Evolutionary conservation across 352 stramenopile genomes (phyloP).

Genomic region (Globisporangium recalcitrans): DNA sequence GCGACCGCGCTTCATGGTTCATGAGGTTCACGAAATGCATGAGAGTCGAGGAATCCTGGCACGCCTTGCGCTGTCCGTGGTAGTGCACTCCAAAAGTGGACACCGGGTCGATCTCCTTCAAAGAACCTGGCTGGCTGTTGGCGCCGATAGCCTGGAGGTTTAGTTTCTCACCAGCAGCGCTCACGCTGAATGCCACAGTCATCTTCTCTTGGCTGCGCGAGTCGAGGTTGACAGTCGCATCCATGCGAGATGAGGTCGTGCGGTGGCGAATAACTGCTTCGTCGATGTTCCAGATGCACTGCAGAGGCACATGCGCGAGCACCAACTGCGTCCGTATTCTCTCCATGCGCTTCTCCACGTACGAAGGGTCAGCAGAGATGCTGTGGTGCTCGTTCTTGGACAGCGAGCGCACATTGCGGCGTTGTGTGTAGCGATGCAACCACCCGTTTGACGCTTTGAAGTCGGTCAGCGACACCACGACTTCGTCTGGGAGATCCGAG

Average conservation of each 20-base stretch:
- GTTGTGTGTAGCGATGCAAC: conserved; percentile 73
- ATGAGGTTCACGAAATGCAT: conserved; percentile 53
- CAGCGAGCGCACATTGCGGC: conserved; percentile 59
- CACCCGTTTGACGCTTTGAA: conserved; percentile 85
- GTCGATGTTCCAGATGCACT: conserved; percentile 74
- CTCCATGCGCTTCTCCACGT: conserved; percentile 36
- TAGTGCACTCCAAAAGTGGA: conserved; percentile 37
- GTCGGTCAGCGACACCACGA: conserved; percentile 71
- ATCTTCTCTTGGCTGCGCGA: conserved; percentile 41
- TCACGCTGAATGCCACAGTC: conserved; percentile 51
- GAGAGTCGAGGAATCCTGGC: conserved; percentile 50
- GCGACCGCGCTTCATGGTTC: conserved; percentile 46
- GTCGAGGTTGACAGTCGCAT: conserved; percentile 43
- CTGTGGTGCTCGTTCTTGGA: conserved; percentile 31
- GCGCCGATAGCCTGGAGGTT: conserved; percentile 55
- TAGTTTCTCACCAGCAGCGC: conserved; percentile 60
- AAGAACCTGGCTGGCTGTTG: conserved; percentile 26
- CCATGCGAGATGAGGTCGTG: conserved; percentile 31
- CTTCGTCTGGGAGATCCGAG: conserved; percentile 58
- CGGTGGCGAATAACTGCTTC: conserved; percentile 46
- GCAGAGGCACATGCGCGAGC: conserved; percentile 34
- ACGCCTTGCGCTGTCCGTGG: conserved; percentile 33
- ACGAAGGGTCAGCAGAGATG: conserved; percentile 5
- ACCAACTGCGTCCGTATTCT: conserved; percentile 47
- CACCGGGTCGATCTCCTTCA: conserved; percentile 36